Percentiles rank a stretch among this genome's conserved stretches.
These are phyloP conservation scores for Daldinia eschscholtzii DNA, from an alignment of 2,329 filamentous ascomycete species.

Conservation along the genomic window DNA sequence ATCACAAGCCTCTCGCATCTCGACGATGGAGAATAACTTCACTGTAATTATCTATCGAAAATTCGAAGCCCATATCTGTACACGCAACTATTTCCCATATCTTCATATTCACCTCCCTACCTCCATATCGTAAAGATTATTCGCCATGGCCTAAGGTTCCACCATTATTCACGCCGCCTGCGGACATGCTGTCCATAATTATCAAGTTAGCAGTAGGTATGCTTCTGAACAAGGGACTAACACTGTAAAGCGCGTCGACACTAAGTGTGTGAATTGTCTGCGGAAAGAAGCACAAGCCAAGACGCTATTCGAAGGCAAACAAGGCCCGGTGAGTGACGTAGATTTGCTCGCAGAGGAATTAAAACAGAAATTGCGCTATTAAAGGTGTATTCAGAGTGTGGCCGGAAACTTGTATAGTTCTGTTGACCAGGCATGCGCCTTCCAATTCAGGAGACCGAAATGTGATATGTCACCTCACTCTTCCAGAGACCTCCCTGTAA, in stretches of 20 bases:
- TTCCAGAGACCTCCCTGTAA: background rate
- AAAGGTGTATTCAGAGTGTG: background rate
- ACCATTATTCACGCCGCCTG: background rate
- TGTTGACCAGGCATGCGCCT: background rate
- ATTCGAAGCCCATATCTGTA: background rate
- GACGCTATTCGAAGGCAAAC: background rate
- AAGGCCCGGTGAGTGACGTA: background rate
- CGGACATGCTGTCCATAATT: background rate
- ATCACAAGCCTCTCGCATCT: background rate
- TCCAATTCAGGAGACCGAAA: background rate
- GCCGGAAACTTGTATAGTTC: background rate
- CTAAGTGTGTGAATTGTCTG: constrained; percentile 23
- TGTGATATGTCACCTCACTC: background rate
- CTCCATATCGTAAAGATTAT: background rate
- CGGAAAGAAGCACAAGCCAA: background rate
- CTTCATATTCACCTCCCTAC: background rate
- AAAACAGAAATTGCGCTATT: background rate
- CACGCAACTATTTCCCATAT: background rate
- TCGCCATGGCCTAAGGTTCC: background rate
- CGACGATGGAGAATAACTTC: background rate
- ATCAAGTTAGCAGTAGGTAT: constrained; percentile 3
- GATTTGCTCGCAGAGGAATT: background rate
- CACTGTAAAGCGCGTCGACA: background rate
- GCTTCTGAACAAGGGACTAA: constrained; percentile 2
- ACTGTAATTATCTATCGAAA: background rate